Percentiles rank a stretch among this genome's conserved stretches.
Conservation (phyloP, 2,329 filamentous ascomycete genomes). For the Diaporthe citri region DNA sequence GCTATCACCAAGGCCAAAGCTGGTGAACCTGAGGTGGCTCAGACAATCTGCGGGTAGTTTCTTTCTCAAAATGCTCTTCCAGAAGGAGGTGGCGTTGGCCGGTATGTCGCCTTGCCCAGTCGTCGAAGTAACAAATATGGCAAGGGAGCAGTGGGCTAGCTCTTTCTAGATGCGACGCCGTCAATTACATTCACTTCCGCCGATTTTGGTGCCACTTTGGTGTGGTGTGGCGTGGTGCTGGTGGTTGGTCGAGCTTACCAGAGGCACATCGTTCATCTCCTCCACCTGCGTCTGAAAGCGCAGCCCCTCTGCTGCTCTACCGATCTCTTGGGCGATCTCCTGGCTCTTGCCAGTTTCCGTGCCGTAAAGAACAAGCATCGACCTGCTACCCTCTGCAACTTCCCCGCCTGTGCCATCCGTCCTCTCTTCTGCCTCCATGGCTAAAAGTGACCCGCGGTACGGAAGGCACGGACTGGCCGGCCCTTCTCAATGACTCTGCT, state of each 20-base stretch:
- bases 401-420: background rate
- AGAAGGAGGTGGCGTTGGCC: constrained; percentile 83
- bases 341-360: constrained; percentile 96
- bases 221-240: background rate
- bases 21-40: constrained; percentile 77
- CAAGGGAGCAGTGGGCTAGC: constrained; percentile 66
- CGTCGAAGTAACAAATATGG: constrained; percentile 88
- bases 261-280: constrained; percentile 81
- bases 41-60: constrained; percentile 81
- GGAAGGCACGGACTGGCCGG: background rate
- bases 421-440: constrained; percentile 34
- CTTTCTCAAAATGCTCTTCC: constrained; percentile 85
- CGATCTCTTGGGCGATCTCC: constrained; percentile 89
- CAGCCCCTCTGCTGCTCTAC: constrained; percentile 78
- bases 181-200: background rate
- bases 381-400: constrained; percentile 54
- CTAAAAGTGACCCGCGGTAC: background rate
- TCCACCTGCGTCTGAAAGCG: constrained; percentile 82
- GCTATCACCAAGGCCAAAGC: constrained; percentile 93
- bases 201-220: too few relatives aligned
- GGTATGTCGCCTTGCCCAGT: constrained; percentile 96
- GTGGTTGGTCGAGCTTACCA: constrained; percentile 68
- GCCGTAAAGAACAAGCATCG: constrained; percentile 83
- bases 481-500: background rate
- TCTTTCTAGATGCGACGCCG: constrained; percentile 55